Percentiles rank a stretch among this genome's conserved stretches.
Conservation (phyloP, 1,284 basidiomycete genomes). For the Sphagnurus paluster region DNA sequence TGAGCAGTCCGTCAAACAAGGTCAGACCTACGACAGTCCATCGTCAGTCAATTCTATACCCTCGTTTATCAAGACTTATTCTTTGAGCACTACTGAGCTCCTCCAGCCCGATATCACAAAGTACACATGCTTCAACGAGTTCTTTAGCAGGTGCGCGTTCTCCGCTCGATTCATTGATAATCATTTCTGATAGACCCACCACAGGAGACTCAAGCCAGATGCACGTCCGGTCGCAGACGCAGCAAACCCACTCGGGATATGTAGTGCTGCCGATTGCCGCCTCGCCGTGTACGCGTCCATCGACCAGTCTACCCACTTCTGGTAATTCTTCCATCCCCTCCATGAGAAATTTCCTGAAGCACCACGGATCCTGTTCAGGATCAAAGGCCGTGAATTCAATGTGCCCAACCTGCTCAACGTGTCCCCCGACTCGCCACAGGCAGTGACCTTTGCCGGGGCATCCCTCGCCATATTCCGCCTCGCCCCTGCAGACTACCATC, state of each 20-base stretch:
- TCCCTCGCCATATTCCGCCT: conserved; percentile 72
- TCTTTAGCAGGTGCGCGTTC: conserved; percentile 59
- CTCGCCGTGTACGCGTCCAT: conserved; percentile 68
- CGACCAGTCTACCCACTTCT: conserved; percentile 65
- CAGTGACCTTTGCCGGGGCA: conserved; percentile 44
- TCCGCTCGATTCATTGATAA: not conserved
- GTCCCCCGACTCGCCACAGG: conserved; percentile 35
- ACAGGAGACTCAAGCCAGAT: conserved; percentile 59
- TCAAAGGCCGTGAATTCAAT: conserved; percentile 77
- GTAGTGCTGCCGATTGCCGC: conserved; percentile 75
- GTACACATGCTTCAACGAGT: conserved; percentile 80
- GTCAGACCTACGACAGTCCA: conserved; percentile 52
- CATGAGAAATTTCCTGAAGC: too few species aligned
- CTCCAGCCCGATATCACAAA: conserved; percentile 60
- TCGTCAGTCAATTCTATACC: conserved; percentile 64
- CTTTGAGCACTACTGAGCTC: conserved; percentile 63
- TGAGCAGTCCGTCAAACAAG: conserved; percentile 68
- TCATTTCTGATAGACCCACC: not conserved
- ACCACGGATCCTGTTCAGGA: conserved; percentile 49
- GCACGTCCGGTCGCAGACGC: conserved; percentile 68
- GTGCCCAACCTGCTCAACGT: conserved; percentile 59
- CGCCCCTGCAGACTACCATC: conserved; percentile 83
- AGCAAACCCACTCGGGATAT: conserved; percentile 53
- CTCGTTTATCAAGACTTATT: conserved; percentile 75
- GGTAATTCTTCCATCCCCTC: too few species aligned